Base-by-base conservation (phyloP, 2,329 filamentous ascomycete species). In the Calonectria multiphialidica region DNA sequence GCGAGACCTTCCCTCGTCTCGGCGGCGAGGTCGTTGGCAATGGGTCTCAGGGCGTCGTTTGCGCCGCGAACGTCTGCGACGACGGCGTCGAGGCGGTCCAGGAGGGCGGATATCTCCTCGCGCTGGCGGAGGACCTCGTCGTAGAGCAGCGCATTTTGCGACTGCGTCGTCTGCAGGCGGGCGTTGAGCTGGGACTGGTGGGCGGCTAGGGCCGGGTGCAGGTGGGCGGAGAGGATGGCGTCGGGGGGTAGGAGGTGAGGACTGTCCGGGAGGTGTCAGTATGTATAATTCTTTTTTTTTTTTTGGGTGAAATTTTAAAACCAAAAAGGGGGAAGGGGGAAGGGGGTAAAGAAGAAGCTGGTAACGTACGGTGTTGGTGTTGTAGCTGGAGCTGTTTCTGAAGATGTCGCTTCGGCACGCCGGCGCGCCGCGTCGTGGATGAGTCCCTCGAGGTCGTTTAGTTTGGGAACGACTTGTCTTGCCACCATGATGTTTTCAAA, bases 401-500 rank as follows among this genome's bases (percentile, higher is more conserved):
- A 73, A 63, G 73, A 47, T n/a, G 40, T 40, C 2, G 57, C 57
- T 30, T 72, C 73, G 13, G 71, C 72, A 21, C 81, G 77, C 4
- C 80, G 77, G 15, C 65, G 72, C 28, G 83, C 83, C 6, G 90
- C 91, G 65, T 90, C 88, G 68, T 81, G 83, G 62, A 91, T 85
- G 16, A 93, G 84, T 30, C 76, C 82, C 78, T 93, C 91, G 8
- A 92, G 85, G 80, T 89, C 87, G 80, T 93, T 93, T 12, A 93
- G 84, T 72, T 87, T 87, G 45, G 84, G 83, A 2, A 93, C 86
- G 15, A 92, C 90, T 53, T 86, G 83, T 71, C 90, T 83, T 71
- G 85, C 83, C 21, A 83, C 77, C 71, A 91, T 80, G 69, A 92
- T 90, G 21, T 83, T 84, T 23, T 88, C 87, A 79, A 93, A 93